phyloP scores from a whole-genome alignment of 257 asterid genomes.

The Oldenlandia corymbosa region DNA sequence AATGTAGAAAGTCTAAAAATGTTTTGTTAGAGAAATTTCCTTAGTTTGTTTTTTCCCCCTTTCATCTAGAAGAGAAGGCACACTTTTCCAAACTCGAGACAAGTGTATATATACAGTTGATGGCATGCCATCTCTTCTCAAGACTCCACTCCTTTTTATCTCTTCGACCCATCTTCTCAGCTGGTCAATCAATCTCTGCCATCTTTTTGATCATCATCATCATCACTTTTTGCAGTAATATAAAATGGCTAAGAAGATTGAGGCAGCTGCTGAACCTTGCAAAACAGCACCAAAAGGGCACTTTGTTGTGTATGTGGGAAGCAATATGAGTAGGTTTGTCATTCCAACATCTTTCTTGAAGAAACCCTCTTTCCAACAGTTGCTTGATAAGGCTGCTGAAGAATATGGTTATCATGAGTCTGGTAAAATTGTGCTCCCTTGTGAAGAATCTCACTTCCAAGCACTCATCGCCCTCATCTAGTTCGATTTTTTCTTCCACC shows the following conservation, averaged over 20 bases:
- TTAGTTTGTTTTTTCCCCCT: no score
- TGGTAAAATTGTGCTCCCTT: conserved; percentile 46
- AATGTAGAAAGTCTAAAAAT: no score
- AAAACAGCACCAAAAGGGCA: conserved; percentile 61
- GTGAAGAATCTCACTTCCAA: conserved; percentile 41
- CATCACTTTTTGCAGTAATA: background rate
- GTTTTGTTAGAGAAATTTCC: no score
- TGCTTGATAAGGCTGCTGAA: conserved; percentile 64
- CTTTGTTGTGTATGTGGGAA: conserved; percentile 74
- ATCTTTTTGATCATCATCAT: no score
- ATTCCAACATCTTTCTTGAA: conserved; percentile 50
- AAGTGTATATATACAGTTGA: background rate
- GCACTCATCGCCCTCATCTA: conserved; percentile 22
- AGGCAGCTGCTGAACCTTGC: conserved; percentile 11
- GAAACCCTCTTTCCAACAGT: conserved; percentile 39
- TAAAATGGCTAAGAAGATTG: conserved; percentile 31
- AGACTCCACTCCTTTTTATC: no score
- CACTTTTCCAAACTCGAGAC: conserved; percentile 4
- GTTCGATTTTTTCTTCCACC: no score
- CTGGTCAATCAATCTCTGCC: background rate
- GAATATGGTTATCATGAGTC: conserved; percentile 52
- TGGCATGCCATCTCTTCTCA: background rate
- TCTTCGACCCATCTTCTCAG: no score
- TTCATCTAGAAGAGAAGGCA: background rate
- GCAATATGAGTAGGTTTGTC: conserved; percentile 49